Evolutionary conservation across 2,329 filamentous ascomycete genomes (phyloP), one percentile per base, ranked within the genome.

Genomic region (Orbilia ellipsospora): DNA sequence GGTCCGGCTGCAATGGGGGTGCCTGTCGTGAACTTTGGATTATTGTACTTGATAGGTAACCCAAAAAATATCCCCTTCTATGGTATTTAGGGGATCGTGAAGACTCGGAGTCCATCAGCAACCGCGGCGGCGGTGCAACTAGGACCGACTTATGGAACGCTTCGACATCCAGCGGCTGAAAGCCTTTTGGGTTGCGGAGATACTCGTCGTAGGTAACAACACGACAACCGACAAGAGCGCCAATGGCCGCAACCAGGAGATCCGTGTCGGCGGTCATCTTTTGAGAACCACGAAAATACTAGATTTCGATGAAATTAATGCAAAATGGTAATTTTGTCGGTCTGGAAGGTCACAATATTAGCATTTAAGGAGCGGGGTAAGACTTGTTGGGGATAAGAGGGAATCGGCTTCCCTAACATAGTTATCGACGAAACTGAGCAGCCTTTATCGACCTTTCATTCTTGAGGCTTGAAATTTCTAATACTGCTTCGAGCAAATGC

Each of bases 141-240:
- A 67, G 48, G 12, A 64, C 31, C 8, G 51, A 48, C 52, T 67
- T 59, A 20, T 57, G 40, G 13, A 67, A 67, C 48, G 36, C 52
- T 8, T 48, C 36, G 6, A 50, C 42, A 31, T 67, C 44, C 8
- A 67, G 63, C 31, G 51, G 63, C 44, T 51, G 18, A 15, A 67
- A 48, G 4, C 57, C 12, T 8, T 44, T 0, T 12, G 52, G 63
- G 13, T 59, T 36, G 8, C 23, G 51, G 23, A 48, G 31, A n/a
- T 67, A 50, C 23, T 67, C 63, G 5, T 67, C 40, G 23, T 67
- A 67, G 4, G 63, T 67, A 51, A 67, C 48, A 26, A 67, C 52
- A 18, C 6, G 63, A 16, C 63, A 51, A 8, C 44, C 54, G 3
- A 59, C 44, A 13, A 67, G 40, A 36, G 63, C 63, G 15, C 63